Evolutionary conservation across 1,139 yeast species (phyloP).

Genomic region (Zhuliangozyma blackwelliae): DNA sequence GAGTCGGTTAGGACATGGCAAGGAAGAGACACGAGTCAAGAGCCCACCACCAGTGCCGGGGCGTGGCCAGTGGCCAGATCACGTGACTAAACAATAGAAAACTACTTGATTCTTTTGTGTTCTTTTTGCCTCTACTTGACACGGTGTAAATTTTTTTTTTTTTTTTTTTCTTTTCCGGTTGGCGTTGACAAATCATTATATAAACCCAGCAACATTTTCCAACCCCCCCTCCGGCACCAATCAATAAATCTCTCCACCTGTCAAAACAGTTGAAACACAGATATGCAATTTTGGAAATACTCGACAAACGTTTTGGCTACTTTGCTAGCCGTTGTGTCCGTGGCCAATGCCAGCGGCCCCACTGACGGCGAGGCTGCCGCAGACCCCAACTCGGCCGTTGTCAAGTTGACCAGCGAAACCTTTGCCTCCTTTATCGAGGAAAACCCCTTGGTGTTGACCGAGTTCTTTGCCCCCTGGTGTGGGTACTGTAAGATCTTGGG

Average conservation of each 20-base stretch:
- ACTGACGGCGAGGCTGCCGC: slow-evolving; percentile 62
- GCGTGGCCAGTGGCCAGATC: too few relatives aligned
- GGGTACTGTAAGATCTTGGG: slow-evolving; percentile 96
- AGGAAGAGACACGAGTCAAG: too few relatives aligned
- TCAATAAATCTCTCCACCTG: too few relatives aligned
- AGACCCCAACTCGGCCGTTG: slow-evolving; percentile 83
- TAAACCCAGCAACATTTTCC: too few relatives aligned
- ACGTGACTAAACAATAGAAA: too few relatives aligned
- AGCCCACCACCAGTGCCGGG: too few relatives aligned
- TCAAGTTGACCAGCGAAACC: slow-evolving; percentile 57
- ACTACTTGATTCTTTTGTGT: too few relatives aligned
- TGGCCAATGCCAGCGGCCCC: slow-evolving; percentile 36
- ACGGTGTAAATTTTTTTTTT: too few relatives aligned
- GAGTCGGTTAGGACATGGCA: too few relatives aligned
- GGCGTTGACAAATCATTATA: not conserved
- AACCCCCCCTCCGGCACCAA: too few relatives aligned
- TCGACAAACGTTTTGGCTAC: slow-evolving; percentile 37
- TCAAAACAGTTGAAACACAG: too few relatives aligned
- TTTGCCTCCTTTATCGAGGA: slow-evolving; percentile 64
- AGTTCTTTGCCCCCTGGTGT: slow-evolving; percentile 99
- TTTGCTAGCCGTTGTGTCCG: slow-evolving; percentile 33
- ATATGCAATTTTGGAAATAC: slow-evolving; percentile 41
- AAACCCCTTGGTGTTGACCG: slow-evolving; percentile 83
- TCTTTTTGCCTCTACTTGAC: too few relatives aligned
- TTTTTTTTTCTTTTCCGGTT: not conserved